Base-by-base conservation (phyloP, 2,329 filamentous ascomycete species). In the Penicillium capsulatum region DNA sequence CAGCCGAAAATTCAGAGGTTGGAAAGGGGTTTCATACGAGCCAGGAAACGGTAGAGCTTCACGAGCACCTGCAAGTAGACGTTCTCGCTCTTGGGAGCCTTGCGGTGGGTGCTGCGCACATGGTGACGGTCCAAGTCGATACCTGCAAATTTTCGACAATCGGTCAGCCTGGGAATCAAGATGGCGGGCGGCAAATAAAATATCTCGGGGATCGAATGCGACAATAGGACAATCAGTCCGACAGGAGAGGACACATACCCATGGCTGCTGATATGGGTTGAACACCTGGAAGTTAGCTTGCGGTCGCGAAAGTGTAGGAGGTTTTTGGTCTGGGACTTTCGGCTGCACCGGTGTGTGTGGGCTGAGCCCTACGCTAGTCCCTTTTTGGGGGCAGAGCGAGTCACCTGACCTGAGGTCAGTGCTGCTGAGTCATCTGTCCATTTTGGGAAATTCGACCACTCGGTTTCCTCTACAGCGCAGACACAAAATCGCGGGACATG, bases 61-160 rank as follows among this genome's bases (percentile, higher is more conserved):
- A 96, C 90, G 70, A 97, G 79, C 70, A 96, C 82, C 81, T 91
- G 91, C 62, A 95, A 79, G 76, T 96, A 95, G 66, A 91, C 87
- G 80, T 96, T 95, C 78, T 94, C 86, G 77, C 86, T 94, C 86
- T 96, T 96, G 67, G 90, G 87, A 60, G 87, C 88, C 81, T 86
- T 88, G 73, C 89, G 87, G 80, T 95, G 89, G 68, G 68, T 75
- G 72, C 67, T 70, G 69, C 74, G 73, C 68, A 80, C 76, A 73
- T 80, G 77, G 70, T 80, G 77, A 66, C 70, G 70, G 69, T 80
- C 74, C 62, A 76, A 67, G 66, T 75, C 73, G 68, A 74, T 74
- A 73, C 71, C 71, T 73, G 50, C 34, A 44, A 34, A 31, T 38
- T 50, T 42, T 36, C 19, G 29, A 35, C 15, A 47, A 15, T 30